Conservation (phyloP, 2,329 filamentous ascomycete genomes). For the Aspergillus fischeri region DNA sequence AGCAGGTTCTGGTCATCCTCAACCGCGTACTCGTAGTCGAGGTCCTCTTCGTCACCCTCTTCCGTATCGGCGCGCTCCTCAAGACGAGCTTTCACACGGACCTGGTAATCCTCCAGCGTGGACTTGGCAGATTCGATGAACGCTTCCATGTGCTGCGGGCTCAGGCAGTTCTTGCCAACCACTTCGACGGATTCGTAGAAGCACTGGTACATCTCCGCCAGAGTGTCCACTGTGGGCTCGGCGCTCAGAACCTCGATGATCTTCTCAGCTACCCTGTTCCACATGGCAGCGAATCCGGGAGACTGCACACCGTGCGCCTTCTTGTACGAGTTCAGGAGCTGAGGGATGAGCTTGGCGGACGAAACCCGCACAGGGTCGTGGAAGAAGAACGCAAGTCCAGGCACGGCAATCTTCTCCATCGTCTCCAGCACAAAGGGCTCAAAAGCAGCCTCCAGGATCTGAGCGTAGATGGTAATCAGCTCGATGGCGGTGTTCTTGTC, state of each 20-base stretch:
- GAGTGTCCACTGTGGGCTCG: conserved; percentile 90
- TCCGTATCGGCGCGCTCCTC: conserved; percentile 81
- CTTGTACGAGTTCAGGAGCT: conserved; percentile 90
- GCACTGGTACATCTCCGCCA: conserved; percentile 99
- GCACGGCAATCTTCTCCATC: conserved; percentile 93
- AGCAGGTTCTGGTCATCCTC: conserved; percentile 96
- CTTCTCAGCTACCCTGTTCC: conserved; percentile 82
- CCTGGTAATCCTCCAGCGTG: conserved; percentile 87
- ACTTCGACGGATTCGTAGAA: conserved; percentile 99
- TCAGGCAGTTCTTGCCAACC: conserved; percentile 79
- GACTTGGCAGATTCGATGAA: conserved; percentile 86
- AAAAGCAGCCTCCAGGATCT: conserved; percentile 89
- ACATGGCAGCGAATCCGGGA: conserved; percentile 73
- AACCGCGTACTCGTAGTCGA: conserved; percentile 84
- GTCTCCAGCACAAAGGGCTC: conserved; percentile 88
- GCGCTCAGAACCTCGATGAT: conserved; percentile 88
- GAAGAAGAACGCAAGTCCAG: conserved; percentile 96
- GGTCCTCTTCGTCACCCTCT: conserved; percentile 83
- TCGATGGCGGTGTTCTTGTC: conserved; percentile 99
- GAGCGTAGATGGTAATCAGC: conserved; percentile 92
- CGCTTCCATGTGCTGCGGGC: conserved; percentile 69
- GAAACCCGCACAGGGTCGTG: conserved; percentile 95
- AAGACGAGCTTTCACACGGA: conserved; percentile 74
- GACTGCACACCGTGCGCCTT: conserved; percentile 81
- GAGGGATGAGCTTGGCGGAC: conserved; percentile 89